Evolutionary conservation across 2,329 filamentous ascomycete genomes (phyloP), one percentile per base, ranked within the genome.

Genomic region (Neofusicoccum cordaticola): DNA sequence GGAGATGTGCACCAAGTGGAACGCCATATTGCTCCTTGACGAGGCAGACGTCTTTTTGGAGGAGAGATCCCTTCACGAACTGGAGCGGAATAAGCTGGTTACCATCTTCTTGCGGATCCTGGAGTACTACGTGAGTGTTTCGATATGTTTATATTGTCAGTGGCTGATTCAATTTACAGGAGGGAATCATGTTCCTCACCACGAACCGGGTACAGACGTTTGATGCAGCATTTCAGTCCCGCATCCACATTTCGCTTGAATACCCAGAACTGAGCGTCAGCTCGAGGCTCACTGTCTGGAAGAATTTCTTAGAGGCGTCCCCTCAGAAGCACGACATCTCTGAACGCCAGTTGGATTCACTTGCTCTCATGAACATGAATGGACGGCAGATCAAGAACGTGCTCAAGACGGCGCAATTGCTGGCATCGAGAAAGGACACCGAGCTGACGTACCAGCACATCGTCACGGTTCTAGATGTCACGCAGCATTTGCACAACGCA

Each of bases 21-120:
- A 81, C 13, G 81, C 81, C 12, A 77, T 85, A 4, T 72, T 85
- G 0, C 78, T 86, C 2, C 77, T 84, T 3, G 83, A 85, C 69
- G 82, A 83, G 64, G 83, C 81, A 47, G 80, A 83, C 34, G 68
- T 72, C 2, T 72, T 73, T 31, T 69, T 72, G 51, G 70, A 73
- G 52, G 70, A 68, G 48, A 52, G 69, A 4, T 65, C 39, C 0
- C 60, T 66, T 7, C 51, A 50, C 12, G 71, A 63, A 47, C 63
- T 71, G 2, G 52, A 67, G 39, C 63, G 70, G 3, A 72, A 72
- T 44, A 69, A 71, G 19, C 72, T 72, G 69, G 69, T 72, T 42
- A 67, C 66, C 39, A 72, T 74, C 63, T 71, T 71, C 66, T 71
- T 82, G n/a, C 73, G 79, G 22, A 70, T 73, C 3, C 69, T 82